Evolutionary conservation across 1,284 basidiomycete species (phyloP).

Genomic region (Fereydounia khargensis): DNA sequence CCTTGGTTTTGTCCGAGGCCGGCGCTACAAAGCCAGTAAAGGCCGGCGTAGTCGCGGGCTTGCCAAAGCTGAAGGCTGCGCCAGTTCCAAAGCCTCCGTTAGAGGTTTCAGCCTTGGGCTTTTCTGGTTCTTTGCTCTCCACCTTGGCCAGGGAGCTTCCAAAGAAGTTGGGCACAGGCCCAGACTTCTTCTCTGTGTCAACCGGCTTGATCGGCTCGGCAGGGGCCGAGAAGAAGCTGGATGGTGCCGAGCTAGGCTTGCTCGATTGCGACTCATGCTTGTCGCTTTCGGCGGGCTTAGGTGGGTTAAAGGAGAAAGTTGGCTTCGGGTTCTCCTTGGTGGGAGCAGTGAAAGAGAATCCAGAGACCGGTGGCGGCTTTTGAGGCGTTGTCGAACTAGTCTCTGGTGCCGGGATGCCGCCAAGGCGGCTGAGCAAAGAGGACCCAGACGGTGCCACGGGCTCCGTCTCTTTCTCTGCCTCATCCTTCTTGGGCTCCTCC

Average conservation of each 20-base stretch:
- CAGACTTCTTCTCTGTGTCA: slow-evolving; percentile 36
- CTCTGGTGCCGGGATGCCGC: slow-evolving; percentile 32
- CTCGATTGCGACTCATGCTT: slow-evolving; percentile 1
- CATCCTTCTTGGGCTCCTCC: no score
- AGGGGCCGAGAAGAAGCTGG: slow-evolving; percentile 32
- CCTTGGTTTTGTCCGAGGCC: neutral
- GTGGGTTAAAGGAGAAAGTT: slow-evolving; percentile 33
- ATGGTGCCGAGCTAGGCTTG: slow-evolving; percentile 9
- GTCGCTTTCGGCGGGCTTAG: neutral
- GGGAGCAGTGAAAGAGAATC: slow-evolving; percentile 30
- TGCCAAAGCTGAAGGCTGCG: slow-evolving; percentile 15
- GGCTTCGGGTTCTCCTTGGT: slow-evolving; percentile 15
- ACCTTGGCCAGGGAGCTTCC: slow-evolving; percentile 33
- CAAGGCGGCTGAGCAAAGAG: slow-evolving; percentile 29
- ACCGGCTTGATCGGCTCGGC: slow-evolving; percentile 10
- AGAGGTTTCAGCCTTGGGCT: slow-evolving; percentile 1
- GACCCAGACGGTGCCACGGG: no score
- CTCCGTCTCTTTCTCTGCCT: no score
- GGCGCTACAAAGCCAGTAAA: neutral
- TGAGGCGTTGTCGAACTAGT: slow-evolving; percentile 7
- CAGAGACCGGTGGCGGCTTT: slow-evolving; percentile 6
- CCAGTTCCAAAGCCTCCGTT: slow-evolving; percentile 2
- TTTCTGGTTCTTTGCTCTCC: slow-evolving; percentile 9
- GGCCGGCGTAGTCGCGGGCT: neutral
- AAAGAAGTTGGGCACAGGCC: slow-evolving; percentile 49